Conservation (phyloP, 495 filamentous ascomycete genomes). For the Ramalina intermedia region DNA sequence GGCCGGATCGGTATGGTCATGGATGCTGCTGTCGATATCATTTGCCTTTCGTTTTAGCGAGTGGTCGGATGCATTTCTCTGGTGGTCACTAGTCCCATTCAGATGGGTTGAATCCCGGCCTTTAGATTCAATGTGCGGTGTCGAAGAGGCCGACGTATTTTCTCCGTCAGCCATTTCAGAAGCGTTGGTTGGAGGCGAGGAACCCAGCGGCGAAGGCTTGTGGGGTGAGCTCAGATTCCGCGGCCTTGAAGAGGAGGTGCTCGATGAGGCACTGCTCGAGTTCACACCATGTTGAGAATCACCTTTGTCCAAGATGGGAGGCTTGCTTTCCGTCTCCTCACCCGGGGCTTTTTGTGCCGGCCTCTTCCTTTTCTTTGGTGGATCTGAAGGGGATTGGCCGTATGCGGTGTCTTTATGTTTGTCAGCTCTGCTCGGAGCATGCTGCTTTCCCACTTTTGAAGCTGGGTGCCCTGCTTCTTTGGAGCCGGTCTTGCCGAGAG, state of each 20-base stretch:
- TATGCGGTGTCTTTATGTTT: not conserved
- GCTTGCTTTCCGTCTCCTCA: constrained; percentile 18
- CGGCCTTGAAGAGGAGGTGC: constrained; percentile 15
- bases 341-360: constrained; percentile 16
- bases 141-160: constrained; percentile 24
- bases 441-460: no score
- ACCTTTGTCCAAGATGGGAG: no score
- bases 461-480: not conserved
- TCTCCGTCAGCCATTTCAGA: constrained; percentile 42
- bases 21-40: constrained; percentile 19
- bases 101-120: constrained; percentile 4
- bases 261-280: constrained; percentile 6
- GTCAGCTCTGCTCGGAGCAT: not conserved
- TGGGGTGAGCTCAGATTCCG: constrained; percentile 39
- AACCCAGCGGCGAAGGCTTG: constrained; percentile 61
- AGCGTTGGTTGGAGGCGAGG: constrained; percentile 63
- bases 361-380: not conserved
- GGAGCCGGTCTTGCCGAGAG: constrained; percentile 11
- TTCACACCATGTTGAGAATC: no score
- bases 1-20: constrained; percentile 14
- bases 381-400: not conserved
- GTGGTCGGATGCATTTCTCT: constrained; percentile 16
- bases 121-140: constrained; percentile 8
- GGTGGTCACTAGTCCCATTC: constrained; percentile 1
- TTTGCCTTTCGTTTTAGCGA: constrained; percentile 35